Conservation (phyloP, 1,284 basidiomycete genomes). For the Austroboletus novae-zelandiae region DNA sequence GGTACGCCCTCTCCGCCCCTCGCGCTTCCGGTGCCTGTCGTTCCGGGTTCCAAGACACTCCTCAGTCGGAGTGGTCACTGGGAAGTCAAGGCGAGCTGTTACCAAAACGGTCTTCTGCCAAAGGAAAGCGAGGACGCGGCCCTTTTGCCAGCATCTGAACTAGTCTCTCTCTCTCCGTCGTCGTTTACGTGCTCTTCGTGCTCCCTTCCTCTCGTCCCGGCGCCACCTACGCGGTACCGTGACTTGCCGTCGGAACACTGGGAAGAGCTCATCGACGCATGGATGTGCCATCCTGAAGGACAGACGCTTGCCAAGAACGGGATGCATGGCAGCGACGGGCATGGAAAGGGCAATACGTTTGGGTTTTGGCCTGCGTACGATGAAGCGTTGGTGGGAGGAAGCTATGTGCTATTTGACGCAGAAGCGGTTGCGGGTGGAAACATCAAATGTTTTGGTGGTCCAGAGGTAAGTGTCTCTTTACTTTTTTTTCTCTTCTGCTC, state of each 20-base stretch:
- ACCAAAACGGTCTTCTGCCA: slow-evolving; percentile 20
- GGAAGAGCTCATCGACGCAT: slow-evolving; percentile 95
- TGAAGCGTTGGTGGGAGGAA: slow-evolving; percentile 80
- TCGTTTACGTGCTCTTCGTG: slow-evolving; percentile 73
- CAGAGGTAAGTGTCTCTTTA: slow-evolving; percentile 53
- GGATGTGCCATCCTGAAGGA: slow-evolving; percentile 93
- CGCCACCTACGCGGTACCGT: slow-evolving; percentile 54
- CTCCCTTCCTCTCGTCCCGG: slow-evolving; percentile 67
- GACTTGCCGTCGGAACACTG: slow-evolving; percentile 95
- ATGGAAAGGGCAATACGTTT: slow-evolving; percentile 6
- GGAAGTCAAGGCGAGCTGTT: slow-evolving; percentile 63
- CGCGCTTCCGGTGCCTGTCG: slow-evolving; percentile 61
- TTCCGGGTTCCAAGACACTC: slow-evolving; percentile 60
- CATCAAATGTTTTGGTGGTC: slow-evolving; percentile 44
- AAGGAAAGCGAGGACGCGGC: slow-evolving; percentile 22
- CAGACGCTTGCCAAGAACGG: slow-evolving; percentile 71
- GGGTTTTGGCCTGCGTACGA: slow-evolving; percentile 78
- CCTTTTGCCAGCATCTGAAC: slow-evolving; percentile 69
- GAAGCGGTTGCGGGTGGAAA: slow-evolving; percentile 55
- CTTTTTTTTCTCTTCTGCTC: slow-evolving; percentile 15
- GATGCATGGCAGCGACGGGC: slow-evolving; percentile 33
- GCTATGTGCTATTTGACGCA: slow-evolving; percentile 77
- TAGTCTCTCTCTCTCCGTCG: slow-evolving; percentile 50
- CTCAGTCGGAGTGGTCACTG: slow-evolving; percentile 54
- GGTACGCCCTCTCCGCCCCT: slow-evolving; percentile 60